Base-by-base conservation (phyloP, 1,284 basidiomycete species). In the Melampsora americana region DNA sequence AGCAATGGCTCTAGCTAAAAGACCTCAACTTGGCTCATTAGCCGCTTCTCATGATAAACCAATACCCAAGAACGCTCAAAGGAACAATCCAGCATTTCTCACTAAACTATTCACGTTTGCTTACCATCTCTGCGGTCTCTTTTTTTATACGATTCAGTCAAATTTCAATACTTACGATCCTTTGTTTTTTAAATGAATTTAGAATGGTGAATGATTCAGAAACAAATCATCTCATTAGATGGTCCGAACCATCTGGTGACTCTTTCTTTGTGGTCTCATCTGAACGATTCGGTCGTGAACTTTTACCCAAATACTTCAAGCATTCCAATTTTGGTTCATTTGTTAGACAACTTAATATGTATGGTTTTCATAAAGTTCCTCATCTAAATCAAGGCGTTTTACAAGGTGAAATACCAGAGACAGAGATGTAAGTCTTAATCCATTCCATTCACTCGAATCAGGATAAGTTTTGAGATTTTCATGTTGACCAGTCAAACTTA, bases 271-370 rank as follows among this genome's bases (percentile, higher is more conserved):
- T 99, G 9, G 89, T 93, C 67, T 92, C 96, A 84, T 91, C 94
- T 81, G 93, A 97, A 83, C 89, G 90, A 30, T 93, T 99, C 82
- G 92, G 92, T 1, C 89, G 90, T 66, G 92, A 97, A 83, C 88
- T 96, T 32, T 87, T 98, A 7, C 92, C 92, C 3, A 87, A 89
- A 66, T 97, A 92, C 90, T 98, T 97, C 88, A 97, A 97, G 83
- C 95, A 97, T 85, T 89, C 90, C 35, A 95, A 95, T 83, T 96
- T 96, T 82, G 89, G 89, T 65, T 93, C 91, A 60, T 97, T 98
- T 82, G 95, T 97, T 50, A 88, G 95, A 56, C 95, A 98, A 83
- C 87, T 97, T 81, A 97, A 98, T 86, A 96, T 96, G 93, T 83
- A 77, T 77, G 82, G 79, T 35, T 80, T 80, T 69, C 79, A 80